Percentiles rank a stretch among this genome's conserved stretches.
Conservation (phyloP, 306 rosid species). For the Medicago arabica region DNA sequence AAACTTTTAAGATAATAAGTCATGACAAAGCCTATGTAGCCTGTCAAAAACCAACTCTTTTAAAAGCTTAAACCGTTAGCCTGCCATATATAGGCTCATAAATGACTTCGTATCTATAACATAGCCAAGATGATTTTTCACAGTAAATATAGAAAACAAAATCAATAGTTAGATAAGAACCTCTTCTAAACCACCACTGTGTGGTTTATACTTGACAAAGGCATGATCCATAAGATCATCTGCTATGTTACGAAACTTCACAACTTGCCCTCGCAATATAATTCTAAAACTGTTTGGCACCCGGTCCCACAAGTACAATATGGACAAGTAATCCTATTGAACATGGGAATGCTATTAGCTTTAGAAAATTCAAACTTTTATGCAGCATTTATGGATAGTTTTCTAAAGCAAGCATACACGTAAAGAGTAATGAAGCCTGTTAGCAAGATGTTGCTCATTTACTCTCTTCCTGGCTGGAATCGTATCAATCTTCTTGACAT, state of each 20-base stretch:
- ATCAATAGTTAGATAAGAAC: conserved; percentile 45
- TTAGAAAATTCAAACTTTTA: conserved; percentile 16
- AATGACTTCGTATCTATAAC: conserved; percentile 12
- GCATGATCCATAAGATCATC: conserved; percentile 66
- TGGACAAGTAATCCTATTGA: conserved; percentile 82
- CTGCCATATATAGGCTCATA: not conserved
- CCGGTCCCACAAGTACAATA: conserved; percentile 69
- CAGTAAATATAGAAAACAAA: not conserved
- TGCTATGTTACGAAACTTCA: conserved; percentile 73
- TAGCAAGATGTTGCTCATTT: conserved; percentile 74
- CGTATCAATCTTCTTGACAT: conserved; percentile 47
- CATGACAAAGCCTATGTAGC: conserved; percentile 28
- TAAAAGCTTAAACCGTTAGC: not conserved
- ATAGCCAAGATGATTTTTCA: conserved; percentile 19
- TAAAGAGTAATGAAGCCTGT: conserved; percentile 66
- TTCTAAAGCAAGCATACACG: conserved; percentile 66
- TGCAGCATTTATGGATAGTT: conserved; percentile 18
- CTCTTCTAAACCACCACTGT: conserved; percentile 59
- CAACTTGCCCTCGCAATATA: conserved; percentile 69
- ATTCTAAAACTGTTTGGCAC: conserved; percentile 63
- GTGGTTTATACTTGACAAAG: conserved; percentile 73
- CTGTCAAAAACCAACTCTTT: conserved; percentile 6
- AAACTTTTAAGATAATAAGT: not conserved
- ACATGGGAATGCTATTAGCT: conserved; percentile 38
- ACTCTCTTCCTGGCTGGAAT: conserved; percentile 24